Evolutionary conservation across 495 filamentous ascomycete genomes (phyloP).

Genomic region (Aspergillus taichungensis): DNA sequence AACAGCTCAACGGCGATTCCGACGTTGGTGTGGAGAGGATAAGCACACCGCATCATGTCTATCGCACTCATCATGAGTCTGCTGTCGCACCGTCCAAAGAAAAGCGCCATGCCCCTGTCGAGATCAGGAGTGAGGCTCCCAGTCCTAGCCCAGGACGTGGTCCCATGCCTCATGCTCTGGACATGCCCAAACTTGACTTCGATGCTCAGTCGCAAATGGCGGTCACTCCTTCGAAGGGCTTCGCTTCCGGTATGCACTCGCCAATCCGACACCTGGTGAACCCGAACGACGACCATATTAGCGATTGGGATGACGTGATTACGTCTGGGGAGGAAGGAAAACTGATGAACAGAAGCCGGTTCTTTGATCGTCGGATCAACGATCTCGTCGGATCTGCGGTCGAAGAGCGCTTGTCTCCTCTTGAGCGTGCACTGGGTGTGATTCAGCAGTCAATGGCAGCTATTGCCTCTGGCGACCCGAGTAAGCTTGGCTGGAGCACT

Average conservation of each 20-base stretch:
- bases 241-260: conserved; percentile 38
- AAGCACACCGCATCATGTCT: conserved; percentile 37
- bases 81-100: conserved; percentile 43
- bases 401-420: conserved; percentile 61
- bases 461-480: conserved; percentile 32
- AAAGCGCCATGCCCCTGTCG: conserved; percentile 44
- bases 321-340: conserved; percentile 76
- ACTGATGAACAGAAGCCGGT: conserved; percentile 60
- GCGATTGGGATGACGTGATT: conserved; percentile 86
- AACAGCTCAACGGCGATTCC: conserved; percentile 64
- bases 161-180: conserved; percentile 33
- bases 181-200: conserved; percentile 38
- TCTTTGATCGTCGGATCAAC: conserved; percentile 85
- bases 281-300: conserved; percentile 57
- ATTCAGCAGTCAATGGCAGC: conserved; percentile 62
- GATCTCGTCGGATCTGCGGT: conserved; percentile 73
- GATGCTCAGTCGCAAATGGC: conserved; percentile 29
- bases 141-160: conserved; percentile 66
- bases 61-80: conserved; percentile 23
- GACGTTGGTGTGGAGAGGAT: conserved; percentile 61
- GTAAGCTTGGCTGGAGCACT: conserved; percentile 40
- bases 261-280: conserved; percentile 59
- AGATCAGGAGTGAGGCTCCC: conserved; percentile 60
- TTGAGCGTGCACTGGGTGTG: conserved; percentile 64
- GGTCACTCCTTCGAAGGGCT: conserved; percentile 32